Evolutionary conservation across 108 stramenopile species (phyloP), one percentile per base, ranked within the genome.

Genomic region (Conticribra guillardii): DNA sequence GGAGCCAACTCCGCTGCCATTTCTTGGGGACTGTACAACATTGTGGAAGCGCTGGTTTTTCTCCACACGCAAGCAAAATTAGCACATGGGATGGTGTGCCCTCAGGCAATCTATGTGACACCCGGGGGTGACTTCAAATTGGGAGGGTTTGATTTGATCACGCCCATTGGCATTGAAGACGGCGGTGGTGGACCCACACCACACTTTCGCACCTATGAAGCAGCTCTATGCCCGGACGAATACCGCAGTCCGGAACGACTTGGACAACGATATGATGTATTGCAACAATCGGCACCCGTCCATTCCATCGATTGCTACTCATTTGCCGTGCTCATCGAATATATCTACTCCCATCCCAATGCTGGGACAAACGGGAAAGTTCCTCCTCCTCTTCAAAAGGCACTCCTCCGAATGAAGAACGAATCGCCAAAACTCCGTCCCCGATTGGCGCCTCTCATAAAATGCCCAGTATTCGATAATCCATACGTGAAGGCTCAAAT

Each of bases 121-220:
- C 84, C 78, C 15, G 71, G 82, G 29, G 95, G 94, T 14, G 95
- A 96, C 67, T 92, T 91, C 65, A 96, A 96, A 64, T 62, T 96
- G 15, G 91, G 86, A 68, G 88, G 86, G 33, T 96, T 90, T 74
- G 79, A 76, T 53, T 47, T 95, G 4, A 66, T 67, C 18, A 89
- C 87, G 2, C 83, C 84, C 22, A 53, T 89, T 34, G 85, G 86
- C 11, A 73, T 80, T 34, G 76, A 70, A 21, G 73, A 79, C 33
- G 84, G 73, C 19, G 68, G 67, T 34, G 86, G 85, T 3, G 87
- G 87, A 27, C 89, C 91, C 21, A 71, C 82, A 18, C 67, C 75
- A 11, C 87, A 89, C 54, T 93, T 93, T 72, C 73, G 79, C 33
- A 73, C 82, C 14, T 93, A 75, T 62, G 90, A 91, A 61, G 70